Conservation (phyloP, 2,329 filamentous ascomycete genomes). For the Coleophoma eucalyptorum region DNA sequence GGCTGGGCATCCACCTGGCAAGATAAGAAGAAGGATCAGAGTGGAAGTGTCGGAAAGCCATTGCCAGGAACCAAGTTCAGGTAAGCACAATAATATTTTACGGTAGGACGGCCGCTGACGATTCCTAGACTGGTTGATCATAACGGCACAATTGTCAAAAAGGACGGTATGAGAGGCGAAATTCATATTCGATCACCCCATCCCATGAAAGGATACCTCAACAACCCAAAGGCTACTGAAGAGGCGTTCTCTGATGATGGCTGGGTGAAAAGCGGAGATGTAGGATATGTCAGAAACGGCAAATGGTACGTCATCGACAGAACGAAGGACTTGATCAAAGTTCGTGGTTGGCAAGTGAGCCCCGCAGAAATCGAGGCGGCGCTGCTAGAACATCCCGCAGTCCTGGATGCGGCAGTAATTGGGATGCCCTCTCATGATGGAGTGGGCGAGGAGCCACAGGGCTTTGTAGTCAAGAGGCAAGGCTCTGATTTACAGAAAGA, state of each 20-base stretch:
- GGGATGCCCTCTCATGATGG: slow-evolving; percentile 35
- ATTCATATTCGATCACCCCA: slow-evolving; percentile 15
- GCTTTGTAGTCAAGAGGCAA: slow-evolving; percentile 37
- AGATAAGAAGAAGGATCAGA: slow-evolving; percentile 29
- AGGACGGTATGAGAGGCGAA: slow-evolving; percentile 21
- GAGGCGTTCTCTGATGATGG: slow-evolving; percentile 24
- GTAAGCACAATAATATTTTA: slow-evolving; percentile 17
- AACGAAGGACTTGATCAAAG: slow-evolving; percentile 41
- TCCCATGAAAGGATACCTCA: slow-evolving; percentile 32
- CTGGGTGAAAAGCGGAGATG: slow-evolving; percentile 36
- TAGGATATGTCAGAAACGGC: slow-evolving; percentile 36
- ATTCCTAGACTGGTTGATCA: slow-evolving; percentile 11
- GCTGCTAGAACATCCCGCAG: slow-evolving; percentile 37
- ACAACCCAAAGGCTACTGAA: slow-evolving; percentile 25
- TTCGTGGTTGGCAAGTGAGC: slow-evolving; percentile 42
- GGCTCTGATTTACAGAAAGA: slow-evolving; percentile 23
- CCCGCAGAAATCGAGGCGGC: slow-evolving; percentile 43
- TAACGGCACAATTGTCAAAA: slow-evolving; percentile 1
- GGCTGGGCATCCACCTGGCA: slow-evolving; percentile 27
- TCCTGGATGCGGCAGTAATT: slow-evolving; percentile 41
- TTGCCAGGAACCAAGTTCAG: slow-evolving; percentile 29
- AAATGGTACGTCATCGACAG: slow-evolving; percentile 34
- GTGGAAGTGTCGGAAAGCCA: slow-evolving; percentile 39
- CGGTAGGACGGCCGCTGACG: slow-evolving; percentile 21
- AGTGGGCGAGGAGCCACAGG: slow-evolving; percentile 33